Percentiles rank a stretch among this genome's conserved stretches.
Evolutionary conservation across 2,329 filamentous ascomycete species (phyloP).

Genomic region (Periconia sp.): DNA sequence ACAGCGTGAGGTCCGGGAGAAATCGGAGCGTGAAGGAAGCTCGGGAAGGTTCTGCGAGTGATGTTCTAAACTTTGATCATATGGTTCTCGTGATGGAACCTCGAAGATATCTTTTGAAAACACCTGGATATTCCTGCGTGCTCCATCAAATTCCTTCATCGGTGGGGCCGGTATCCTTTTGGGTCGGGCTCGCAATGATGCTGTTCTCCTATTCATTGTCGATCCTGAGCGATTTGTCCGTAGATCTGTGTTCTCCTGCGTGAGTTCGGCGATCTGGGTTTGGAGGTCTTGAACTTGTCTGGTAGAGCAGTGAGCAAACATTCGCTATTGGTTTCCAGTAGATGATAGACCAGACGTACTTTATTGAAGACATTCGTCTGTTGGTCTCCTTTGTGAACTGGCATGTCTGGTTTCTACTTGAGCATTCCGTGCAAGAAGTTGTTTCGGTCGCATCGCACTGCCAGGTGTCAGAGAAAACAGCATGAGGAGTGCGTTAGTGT

Average conservation of each 20-base stretch:
- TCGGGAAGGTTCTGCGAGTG: slow-evolving; percentile 56
- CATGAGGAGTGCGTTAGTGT: neutral
- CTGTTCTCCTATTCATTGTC: slow-evolving; percentile 43
- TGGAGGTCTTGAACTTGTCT: slow-evolving; percentile 94
- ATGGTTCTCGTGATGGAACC: slow-evolving; percentile 54
- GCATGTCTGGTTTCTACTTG: slow-evolving; percentile 93
- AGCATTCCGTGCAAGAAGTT: slow-evolving; percentile 94
- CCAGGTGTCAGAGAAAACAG: slow-evolving; percentile 12
- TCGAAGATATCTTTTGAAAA: slow-evolving; percentile 80
- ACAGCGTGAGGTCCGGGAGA: slow-evolving; percentile 71
- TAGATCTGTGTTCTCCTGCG: slow-evolving; percentile 76
- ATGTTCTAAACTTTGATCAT: slow-evolving; percentile 39
- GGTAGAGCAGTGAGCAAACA: slow-evolving; percentile 11
- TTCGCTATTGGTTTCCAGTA: neutral
- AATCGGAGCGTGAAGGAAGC: slow-evolving; percentile 68
- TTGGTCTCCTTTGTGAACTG: slow-evolving; percentile 99
- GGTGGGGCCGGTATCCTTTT: slow-evolving; percentile 61
- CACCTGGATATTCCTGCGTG: slow-evolving; percentile 70
- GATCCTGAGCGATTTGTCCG: slow-evolving; percentile 51
- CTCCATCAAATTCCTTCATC: slow-evolving; percentile 70
- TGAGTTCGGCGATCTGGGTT: slow-evolving; percentile 80
- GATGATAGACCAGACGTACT: slow-evolving; percentile 53
- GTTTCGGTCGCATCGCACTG: slow-evolving; percentile 95
- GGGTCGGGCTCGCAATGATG: slow-evolving; percentile 14
- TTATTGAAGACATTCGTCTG: slow-evolving; percentile 97